These are phyloP conservation scores for Fonsecaea pugnacius DNA, from an alignment of 2,329 filamentous ascomycete genomes.

Conservation along the genomic window DNA sequence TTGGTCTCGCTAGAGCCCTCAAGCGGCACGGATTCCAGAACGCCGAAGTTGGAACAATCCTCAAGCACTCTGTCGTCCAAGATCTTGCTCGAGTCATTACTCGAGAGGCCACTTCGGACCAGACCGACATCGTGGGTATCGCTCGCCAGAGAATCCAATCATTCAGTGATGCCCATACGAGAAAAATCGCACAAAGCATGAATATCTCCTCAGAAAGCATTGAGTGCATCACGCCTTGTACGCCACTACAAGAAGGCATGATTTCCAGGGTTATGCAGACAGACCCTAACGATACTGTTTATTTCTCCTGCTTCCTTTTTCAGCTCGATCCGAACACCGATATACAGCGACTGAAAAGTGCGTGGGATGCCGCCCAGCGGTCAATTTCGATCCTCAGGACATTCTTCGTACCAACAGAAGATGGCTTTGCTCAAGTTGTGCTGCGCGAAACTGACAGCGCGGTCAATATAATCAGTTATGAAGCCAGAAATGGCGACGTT, in stretches of 20 bases:
- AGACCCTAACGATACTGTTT: constrained; percentile 58
- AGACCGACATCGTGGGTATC: constrained; percentile 44
- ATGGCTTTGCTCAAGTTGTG: constrained; percentile 77
- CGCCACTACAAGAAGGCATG: constrained; percentile 84
- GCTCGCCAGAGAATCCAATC: constrained; percentile 66
- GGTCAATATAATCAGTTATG: constrained; percentile 46
- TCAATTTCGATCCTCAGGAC: constrained; percentile 71
- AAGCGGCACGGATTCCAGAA: constrained; percentile 64
- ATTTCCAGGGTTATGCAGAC: constrained; percentile 70
- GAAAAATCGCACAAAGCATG: constrained; percentile 59
- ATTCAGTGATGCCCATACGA: constrained; percentile 65
- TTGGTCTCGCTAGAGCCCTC: constrained; percentile 69
- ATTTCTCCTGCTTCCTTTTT: constrained; percentile 78
- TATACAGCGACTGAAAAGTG: constrained; percentile 54
- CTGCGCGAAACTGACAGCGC: constrained; percentile 13
- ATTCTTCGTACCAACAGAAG: constrained; percentile 70
- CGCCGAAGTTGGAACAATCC: constrained; percentile 68
- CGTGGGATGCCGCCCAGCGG: constrained; percentile 62
- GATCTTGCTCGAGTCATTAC: constrained; percentile 47
- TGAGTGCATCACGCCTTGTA: constrained; percentile 79
- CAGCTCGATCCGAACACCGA: constrained; percentile 55
- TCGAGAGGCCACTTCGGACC: constrained; percentile 1
- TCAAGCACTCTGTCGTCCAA: constrained; percentile 63
- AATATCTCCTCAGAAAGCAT: constrained; percentile 59
- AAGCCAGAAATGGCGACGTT: constrained; percentile 36